These are phyloP conservation scores for Irpex sp. DNA, from an alignment of 1,284 basidiomycete genomes.

Conservation along the genomic window DNA sequence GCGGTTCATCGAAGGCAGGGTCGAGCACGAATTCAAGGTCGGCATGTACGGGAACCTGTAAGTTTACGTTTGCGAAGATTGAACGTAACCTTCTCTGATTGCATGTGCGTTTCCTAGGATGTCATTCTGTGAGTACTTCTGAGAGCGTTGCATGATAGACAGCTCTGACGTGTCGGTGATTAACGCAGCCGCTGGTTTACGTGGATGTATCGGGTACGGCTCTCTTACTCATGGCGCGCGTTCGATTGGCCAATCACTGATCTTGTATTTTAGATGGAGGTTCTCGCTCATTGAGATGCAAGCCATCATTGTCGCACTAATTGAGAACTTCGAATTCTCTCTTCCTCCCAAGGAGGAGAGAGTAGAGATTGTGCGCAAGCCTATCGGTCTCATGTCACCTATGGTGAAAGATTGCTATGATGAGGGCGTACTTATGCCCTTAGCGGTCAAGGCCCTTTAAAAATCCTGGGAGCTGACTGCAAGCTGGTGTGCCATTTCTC, in stretches of 20 bases:
- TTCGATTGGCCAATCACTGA: not conserved
- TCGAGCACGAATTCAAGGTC: constrained; percentile 6
- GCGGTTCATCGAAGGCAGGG: constrained; percentile 7
- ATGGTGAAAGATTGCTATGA: constrained; percentile 17
- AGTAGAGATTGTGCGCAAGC: constrained; percentile 19
- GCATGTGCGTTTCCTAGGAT: not conserved
- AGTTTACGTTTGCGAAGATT: not conserved
- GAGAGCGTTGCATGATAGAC: not conserved
- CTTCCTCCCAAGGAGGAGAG: constrained; percentile 11
- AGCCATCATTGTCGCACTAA: constrained; percentile 6
- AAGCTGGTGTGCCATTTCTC: not conserved
- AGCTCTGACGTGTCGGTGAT: not conserved
- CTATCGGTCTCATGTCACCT: constrained; percentile 18
- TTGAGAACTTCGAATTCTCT: constrained; percentile 13
- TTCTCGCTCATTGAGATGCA: constrained; percentile 14
- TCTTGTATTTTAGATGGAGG: constrained; percentile 9
- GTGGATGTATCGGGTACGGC: constrained; percentile 12
- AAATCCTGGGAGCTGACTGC: not conserved
- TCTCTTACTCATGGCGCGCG: not conserved
- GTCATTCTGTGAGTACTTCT: constrained; percentile 8
- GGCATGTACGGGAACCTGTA: constrained; percentile 3
- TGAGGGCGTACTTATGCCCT: constrained; percentile 20
- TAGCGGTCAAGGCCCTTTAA: not conserved
- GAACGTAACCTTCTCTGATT: not conserved
- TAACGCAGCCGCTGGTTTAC: constrained; percentile 7